Evolutionary conservation across 345 rosid genomes (phyloP).

Genomic region (Acer yangbiense): DNA sequence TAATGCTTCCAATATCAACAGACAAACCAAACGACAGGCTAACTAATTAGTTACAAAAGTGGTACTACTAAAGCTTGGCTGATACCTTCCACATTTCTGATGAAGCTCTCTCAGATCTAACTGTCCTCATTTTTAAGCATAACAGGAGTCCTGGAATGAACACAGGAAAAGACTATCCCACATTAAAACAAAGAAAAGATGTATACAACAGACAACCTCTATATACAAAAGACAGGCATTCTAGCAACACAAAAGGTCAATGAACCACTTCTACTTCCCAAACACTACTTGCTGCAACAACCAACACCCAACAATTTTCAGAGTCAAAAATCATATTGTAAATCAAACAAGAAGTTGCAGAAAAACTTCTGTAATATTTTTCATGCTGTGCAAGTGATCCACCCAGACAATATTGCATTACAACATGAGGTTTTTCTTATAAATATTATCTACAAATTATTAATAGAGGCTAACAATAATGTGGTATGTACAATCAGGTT

Average conservation of each 20-base stretch:
- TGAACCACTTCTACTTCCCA: background rate
- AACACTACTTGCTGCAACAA: background rate
- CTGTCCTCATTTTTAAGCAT: constrained; percentile 62
- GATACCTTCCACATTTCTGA: constrained; percentile 70
- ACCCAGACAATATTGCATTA: background rate
- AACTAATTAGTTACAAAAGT: background rate
- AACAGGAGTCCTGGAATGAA: constrained; percentile 47
- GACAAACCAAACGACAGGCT: background rate
- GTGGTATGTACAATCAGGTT: background rate
- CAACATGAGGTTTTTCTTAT: background rate
- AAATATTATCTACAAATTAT: background rate
- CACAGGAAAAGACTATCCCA: background rate
- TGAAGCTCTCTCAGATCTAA: constrained; percentile 62
- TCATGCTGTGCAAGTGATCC: background rate
- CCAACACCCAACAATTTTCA: background rate
- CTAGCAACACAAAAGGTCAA: background rate
- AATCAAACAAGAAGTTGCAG: background rate
- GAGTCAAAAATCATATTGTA: background rate
- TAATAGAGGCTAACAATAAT: background rate
- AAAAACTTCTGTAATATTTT: background rate
- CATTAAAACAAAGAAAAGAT: background rate
- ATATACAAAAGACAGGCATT: background rate
- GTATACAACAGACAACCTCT: background rate
- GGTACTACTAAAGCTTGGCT: background rate
- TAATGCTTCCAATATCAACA: constrained; percentile 4